phyloP scores from a whole-genome alignment of 495 filamentous ascomycete species.

The Sphaerosporella brunnea region DNA sequence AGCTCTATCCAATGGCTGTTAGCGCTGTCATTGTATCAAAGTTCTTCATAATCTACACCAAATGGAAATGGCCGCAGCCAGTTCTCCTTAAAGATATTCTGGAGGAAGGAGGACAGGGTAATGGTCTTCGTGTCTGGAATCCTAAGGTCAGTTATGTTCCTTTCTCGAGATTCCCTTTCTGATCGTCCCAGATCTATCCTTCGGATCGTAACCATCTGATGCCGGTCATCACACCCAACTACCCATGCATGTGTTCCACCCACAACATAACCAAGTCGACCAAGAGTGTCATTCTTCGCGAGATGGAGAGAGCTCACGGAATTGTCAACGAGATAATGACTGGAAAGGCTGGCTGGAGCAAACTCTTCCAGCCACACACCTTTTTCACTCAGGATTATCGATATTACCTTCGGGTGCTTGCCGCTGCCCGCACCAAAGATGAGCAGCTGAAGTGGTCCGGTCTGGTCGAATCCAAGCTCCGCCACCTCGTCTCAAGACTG shows the following conservation, averaged over 20 bases:
- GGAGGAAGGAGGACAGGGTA: conserved; percentile 46
- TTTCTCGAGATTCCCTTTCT: conserved; percentile 1
- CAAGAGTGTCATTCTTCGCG: conserved; percentile 61
- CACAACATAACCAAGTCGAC: conserved; percentile 83
- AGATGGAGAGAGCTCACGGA: conserved; percentile 57
- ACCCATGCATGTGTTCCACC: conserved; percentile 89
- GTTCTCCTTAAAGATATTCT: conserved; percentile 66
- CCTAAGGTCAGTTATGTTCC: conserved; percentile 44
- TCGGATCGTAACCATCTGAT: conserved; percentile 72
- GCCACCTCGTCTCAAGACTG: conserved; percentile 61
- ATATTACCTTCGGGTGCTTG: conserved; percentile 79
- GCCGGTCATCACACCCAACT: conserved; percentile 94
- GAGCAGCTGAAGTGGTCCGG: conserved; percentile 77
- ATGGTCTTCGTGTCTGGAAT: conserved; percentile 83
- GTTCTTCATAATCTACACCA: conserved; percentile 80
- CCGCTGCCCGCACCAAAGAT: conserved; percentile 72
- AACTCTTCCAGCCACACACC: conserved; percentile 67
- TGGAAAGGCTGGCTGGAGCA: conserved; percentile 62
- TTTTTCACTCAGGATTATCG: conserved; percentile 89
- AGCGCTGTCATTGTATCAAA: conserved; percentile 70
- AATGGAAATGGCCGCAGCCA: conserved; percentile 87
- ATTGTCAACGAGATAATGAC: conserved; percentile 66
- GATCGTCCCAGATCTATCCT: conserved; percentile 45
- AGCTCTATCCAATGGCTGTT: conserved; percentile 87
- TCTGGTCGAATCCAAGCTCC: conserved; percentile 79